Percentiles rank a stretch among this genome's conserved stretches.
These are phyloP conservation scores for Sporothrix brunneoviolacea DNA, from an alignment of 2,329 filamentous ascomycete species.

Conservation along the genomic window DNA sequence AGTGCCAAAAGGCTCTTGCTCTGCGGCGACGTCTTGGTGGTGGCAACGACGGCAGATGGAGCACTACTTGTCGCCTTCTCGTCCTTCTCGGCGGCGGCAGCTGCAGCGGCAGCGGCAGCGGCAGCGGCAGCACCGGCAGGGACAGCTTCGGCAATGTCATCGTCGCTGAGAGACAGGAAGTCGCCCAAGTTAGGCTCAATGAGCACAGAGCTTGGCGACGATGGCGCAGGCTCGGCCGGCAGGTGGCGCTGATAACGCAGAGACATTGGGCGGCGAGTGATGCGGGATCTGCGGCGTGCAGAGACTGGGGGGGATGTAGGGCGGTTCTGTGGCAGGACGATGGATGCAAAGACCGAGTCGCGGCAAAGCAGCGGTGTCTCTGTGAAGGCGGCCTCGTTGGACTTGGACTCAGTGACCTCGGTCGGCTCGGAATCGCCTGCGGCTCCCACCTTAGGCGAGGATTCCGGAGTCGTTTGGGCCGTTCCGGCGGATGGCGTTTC, in stretches of 20 bases:
- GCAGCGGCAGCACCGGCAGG: background rate
- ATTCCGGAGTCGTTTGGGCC: background rate
- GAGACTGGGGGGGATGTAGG: background rate
- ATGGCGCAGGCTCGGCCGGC: slow-evolving; percentile 13
- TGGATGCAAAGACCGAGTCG: slow-evolving; percentile 2
- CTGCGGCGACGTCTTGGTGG: background rate
- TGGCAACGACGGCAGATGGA: background rate
- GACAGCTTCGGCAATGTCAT: slow-evolving; percentile 47
- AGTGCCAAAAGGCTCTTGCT: background rate
- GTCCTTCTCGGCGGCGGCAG: background rate
- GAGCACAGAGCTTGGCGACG: slow-evolving; percentile 32
- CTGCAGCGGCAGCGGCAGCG: background rate
- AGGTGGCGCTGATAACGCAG: slow-evolving; percentile 14
- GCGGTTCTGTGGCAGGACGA: slow-evolving; percentile 5
- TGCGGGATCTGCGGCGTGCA: slow-evolving; percentile 18
- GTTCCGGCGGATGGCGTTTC: too few species aligned
- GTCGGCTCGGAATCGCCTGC: too few species aligned
- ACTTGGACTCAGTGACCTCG: background rate
- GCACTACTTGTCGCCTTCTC: background rate
- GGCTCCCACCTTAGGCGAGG: background rate
- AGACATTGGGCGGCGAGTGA: slow-evolving; percentile 10
- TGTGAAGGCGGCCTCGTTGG: background rate
- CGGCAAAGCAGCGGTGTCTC: slow-evolving; percentile 4
- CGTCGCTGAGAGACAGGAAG: slow-evolving; percentile 48
- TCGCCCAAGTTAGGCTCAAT: slow-evolving; percentile 47